phyloP scores from a whole-genome alignment of 2,329 filamentous ascomycete genomes.

The Fusarium sp. region DNA sequence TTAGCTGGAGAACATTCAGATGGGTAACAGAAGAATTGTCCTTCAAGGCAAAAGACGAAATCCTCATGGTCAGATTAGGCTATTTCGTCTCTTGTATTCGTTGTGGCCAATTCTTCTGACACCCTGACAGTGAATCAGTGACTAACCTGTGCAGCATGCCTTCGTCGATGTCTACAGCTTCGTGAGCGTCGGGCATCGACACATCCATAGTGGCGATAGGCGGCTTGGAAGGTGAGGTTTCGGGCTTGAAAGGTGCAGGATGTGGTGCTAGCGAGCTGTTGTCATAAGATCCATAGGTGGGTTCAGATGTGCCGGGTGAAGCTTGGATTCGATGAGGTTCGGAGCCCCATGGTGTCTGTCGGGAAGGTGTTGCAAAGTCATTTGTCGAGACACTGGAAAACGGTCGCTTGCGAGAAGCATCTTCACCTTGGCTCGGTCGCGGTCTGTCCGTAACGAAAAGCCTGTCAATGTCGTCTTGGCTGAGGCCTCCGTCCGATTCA shows the following conservation, averaged over 20 bases:
- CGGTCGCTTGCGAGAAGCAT: slow-evolving; percentile 58
- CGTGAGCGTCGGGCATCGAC: slow-evolving; percentile 50
- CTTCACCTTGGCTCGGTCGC: slow-evolving; percentile 50
- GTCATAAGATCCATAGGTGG: slow-evolving; percentile 50
- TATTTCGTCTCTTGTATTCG: background rate
- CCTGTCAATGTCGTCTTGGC: slow-evolving; percentile 61
- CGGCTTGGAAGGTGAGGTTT: slow-evolving; percentile 53
- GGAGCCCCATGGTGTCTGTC: slow-evolving; percentile 61
- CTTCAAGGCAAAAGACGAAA: background rate
- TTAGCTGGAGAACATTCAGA: slow-evolving; percentile 22
- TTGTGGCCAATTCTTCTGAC: background rate
- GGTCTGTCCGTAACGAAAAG: slow-evolving; percentile 53
- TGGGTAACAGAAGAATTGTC: background rate
- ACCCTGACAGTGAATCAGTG: no score
- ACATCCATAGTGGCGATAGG: slow-evolving; percentile 52
- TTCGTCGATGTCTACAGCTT: slow-evolving; percentile 57
- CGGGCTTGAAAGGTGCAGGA: slow-evolving; percentile 55
- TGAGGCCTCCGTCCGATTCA: slow-evolving; percentile 61
- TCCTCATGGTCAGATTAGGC: background rate
- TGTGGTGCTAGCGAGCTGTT: slow-evolving; percentile 61
- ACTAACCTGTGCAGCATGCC: slow-evolving; percentile 60
- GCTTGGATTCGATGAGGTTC: slow-evolving; percentile 60
- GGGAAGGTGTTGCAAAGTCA: slow-evolving; percentile 55
- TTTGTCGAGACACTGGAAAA: slow-evolving; percentile 61
- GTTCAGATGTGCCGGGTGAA: slow-evolving; percentile 53